phyloP scores from a whole-genome alignment of 371 early-diverging fungal genomes.

The Mucor velutinosus region DNA sequence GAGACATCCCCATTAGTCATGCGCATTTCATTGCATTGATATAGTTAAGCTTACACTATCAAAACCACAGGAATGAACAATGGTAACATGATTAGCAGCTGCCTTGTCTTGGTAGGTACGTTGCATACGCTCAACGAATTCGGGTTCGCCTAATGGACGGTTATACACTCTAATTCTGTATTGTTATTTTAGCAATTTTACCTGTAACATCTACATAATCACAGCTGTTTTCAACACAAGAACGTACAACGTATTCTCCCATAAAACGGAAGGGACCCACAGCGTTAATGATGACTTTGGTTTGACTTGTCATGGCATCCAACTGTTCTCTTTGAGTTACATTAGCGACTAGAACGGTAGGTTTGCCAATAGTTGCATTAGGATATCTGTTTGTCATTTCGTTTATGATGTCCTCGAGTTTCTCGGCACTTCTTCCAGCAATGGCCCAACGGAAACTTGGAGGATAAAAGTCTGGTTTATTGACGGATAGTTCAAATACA shows the following conservation, averaged over 20 bases:
- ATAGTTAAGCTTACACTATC: constrained; percentile 65
- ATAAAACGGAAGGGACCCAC: constrained; percentile 86
- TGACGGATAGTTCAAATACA: constrained; percentile 43
- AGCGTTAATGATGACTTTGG: constrained; percentile 76
- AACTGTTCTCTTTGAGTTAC: constrained; percentile 55
- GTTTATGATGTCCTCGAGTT: constrained; percentile 39
- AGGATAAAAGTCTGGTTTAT: constrained; percentile 21
- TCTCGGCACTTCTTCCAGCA: constrained; percentile 63
- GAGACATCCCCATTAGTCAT: not conserved
- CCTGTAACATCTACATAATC: constrained; percentile 89
- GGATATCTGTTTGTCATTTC: constrained; percentile 23
- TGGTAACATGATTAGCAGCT: constrained; percentile 57
- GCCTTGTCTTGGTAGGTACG: constrained; percentile 78
- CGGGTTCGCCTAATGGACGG: constrained; percentile 58
- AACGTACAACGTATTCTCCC: constrained; percentile 82
- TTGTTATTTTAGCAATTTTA: not conserved
- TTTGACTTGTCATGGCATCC: constrained; percentile 54
- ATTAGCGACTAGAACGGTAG: constrained; percentile 66
- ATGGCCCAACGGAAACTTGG: constrained; percentile 61
- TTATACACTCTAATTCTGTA: not conserved
- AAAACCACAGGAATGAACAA: constrained; percentile 90
- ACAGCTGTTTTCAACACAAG: constrained; percentile 78
- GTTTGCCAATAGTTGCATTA: constrained; percentile 22
- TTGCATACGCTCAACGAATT: constrained; percentile 77
- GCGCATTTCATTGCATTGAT: not conserved